phyloP scores from a whole-genome alignment of 2,329 filamentous ascomycete species.

The Lasiodiplodia sp. region DNA sequence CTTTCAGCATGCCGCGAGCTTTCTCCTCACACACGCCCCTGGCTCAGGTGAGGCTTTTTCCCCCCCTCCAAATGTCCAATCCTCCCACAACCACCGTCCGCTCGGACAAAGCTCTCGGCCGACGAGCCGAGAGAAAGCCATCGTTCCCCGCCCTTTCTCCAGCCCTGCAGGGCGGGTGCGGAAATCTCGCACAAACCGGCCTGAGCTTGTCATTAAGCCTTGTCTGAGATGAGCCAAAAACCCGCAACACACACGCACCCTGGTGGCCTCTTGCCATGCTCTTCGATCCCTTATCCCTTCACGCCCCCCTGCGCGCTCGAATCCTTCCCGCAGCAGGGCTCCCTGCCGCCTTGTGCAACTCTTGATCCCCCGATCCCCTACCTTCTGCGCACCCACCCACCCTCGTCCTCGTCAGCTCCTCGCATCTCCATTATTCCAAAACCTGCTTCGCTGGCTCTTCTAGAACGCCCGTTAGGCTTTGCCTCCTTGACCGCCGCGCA shows the following conservation, averaged over 20 bases:
- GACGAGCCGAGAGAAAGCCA: slow-evolving; percentile 21
- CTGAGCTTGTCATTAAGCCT: slow-evolving; percentile 5
- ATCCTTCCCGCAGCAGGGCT: slow-evolving; percentile 26
- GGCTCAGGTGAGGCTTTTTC: slow-evolving; percentile 22
- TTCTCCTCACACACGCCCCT: background rate
- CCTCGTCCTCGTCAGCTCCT: background rate
- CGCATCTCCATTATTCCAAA: background rate
- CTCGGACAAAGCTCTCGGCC: slow-evolving; percentile 27
- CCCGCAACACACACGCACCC: background rate
- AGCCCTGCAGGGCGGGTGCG: slow-evolving; percentile 17
- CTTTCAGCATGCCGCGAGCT: background rate
- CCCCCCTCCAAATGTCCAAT: background rate
- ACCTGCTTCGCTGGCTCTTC: slow-evolving; percentile 22
- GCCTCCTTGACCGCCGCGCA: background rate
- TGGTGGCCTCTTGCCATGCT: background rate
- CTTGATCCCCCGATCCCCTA: background rate
- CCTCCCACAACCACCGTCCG: background rate
- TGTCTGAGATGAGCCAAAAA: slow-evolving; percentile 1
- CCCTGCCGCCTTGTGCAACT: background rate
- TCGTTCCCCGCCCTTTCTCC: background rate
- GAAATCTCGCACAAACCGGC: slow-evolving; percentile 18
- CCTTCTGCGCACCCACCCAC: no score
- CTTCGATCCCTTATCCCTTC: slow-evolving; percentile 10
- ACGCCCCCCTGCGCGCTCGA: background rate
- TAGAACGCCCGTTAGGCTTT: slow-evolving; percentile 9